phyloP scores from a whole-genome alignment of 768 basidiomycete species.

The Hericium coralloides region DNA sequence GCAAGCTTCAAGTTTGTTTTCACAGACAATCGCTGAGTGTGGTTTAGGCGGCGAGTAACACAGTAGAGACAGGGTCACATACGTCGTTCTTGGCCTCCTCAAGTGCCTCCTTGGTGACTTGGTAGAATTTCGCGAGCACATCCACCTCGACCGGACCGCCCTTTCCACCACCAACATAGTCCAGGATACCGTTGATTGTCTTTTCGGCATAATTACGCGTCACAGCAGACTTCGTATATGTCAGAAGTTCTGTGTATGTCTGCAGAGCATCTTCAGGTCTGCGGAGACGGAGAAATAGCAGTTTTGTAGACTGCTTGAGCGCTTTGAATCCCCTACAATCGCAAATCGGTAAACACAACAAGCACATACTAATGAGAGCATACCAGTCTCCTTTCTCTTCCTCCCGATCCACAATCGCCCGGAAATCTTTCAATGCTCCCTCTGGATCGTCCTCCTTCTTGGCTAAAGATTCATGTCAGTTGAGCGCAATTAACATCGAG shows the following conservation, averaged over 20 bases:
- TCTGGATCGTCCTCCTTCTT: slow-evolving; percentile 94
- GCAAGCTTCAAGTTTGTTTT: slow-evolving; percentile 97
- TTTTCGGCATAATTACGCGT: slow-evolving; percentile 97
- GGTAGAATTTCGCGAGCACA: slow-evolving; percentile 91
- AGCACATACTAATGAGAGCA: slow-evolving; percentile 15
- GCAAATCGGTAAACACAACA: background rate
- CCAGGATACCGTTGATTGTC: slow-evolving; percentile 95
- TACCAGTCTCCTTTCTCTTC: slow-evolving; percentile 93
- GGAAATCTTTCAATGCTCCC: slow-evolving; percentile 84
- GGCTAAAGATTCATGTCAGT: slow-evolving; percentile 36
- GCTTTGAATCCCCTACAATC: slow-evolving; percentile 91
- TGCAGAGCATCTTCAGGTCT: slow-evolving; percentile 78
- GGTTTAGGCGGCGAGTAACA: background rate
- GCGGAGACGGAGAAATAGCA: slow-evolving; percentile 73
- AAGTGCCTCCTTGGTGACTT: slow-evolving; percentile 81
- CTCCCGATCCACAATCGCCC: slow-evolving; percentile 82
- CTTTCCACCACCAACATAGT: slow-evolving; percentile 91
- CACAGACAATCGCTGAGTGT: slow-evolving; percentile 69
- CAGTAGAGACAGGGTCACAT: slow-evolving; percentile 14
- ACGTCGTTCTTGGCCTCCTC: slow-evolving; percentile 97
- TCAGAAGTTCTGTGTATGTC: slow-evolving; percentile 79
- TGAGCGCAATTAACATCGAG: background rate
- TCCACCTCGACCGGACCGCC: slow-evolving; percentile 74
- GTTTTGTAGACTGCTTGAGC: slow-evolving; percentile 93
- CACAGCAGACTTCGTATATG: slow-evolving; percentile 92